Percentiles rank a stretch among this genome's conserved stretches.
Evolutionary conservation across 768 basidiomycete species (phyloP).

Genomic region (Paxillus ammoniavirescens): DNA sequence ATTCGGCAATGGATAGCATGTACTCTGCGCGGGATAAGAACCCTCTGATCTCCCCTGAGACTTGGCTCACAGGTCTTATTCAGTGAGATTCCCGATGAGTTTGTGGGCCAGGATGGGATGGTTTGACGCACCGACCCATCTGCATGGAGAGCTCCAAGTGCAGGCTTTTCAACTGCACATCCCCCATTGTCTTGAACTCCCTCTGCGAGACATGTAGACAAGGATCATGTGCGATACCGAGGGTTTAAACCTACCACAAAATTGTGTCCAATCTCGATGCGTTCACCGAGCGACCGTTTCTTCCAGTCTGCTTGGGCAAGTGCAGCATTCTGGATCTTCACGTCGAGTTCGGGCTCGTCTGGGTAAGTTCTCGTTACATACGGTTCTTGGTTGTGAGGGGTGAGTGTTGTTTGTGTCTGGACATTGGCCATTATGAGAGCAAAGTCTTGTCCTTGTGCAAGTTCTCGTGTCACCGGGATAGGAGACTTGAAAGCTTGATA

Average conservation of each 20-base stretch:
- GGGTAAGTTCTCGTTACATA: slow-evolving; percentile 62
- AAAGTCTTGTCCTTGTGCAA: background rate
- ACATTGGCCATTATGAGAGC: slow-evolving; percentile 17
- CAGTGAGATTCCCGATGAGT: background rate
- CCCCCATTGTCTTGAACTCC: slow-evolving; percentile 43
- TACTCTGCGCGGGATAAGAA: slow-evolving; percentile 80
- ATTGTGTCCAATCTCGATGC: slow-evolving; percentile 67
- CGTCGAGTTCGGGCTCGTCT: slow-evolving; percentile 55
- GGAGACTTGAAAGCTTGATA: too few relatives aligned
- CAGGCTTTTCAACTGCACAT: slow-evolving; percentile 48
- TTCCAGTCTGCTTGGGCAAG: slow-evolving; percentile 77
- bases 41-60: slow-evolving; percentile 76
- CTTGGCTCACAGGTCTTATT: slow-evolving; percentile 73
- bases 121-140: slow-evolving; percentile 80
- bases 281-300: slow-evolving; percentile 53
- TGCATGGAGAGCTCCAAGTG: slow-evolving; percentile 78
- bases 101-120: background rate
- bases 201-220: slow-evolving; percentile 30
- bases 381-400: slow-evolving; percentile 72
- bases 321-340: slow-evolving; percentile 51
- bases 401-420: slow-evolving; percentile 74
- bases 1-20: slow-evolving; percentile 80
- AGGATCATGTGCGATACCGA: background rate
- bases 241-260: slow-evolving; percentile 56
- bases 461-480: background rate